Evolutionary conservation across 192 early-diverging fungal species (phyloP), one percentile per base, ranked within the genome.

Genomic region (Obelidium mucronatum): DNA sequence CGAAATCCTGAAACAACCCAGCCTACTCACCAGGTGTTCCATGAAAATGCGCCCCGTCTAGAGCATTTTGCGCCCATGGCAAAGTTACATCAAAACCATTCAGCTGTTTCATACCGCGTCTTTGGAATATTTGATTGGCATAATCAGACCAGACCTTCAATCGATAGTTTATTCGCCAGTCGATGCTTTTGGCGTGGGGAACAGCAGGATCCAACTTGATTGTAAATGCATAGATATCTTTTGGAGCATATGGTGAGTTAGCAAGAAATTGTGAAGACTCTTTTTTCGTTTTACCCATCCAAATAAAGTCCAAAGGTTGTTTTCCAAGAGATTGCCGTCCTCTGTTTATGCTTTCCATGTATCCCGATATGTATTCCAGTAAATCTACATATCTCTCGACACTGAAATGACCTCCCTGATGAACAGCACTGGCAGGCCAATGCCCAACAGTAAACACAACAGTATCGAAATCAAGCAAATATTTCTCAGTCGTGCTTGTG

Each of bases 151-250:
- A 64, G 2, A 74, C 30, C 52, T 74, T 74, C 8, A 74, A 33
- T 34, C 73, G 28, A 37, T 74, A 74, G 11, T 37, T 62, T 6
- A 22, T 64, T 13, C 73, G 30, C 73, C 73, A 74, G 48, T 74
- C 73, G 0, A 4, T 22, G 30, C 24, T 52, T 52, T 34, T 24
- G 0, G 28, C 30, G 1, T 74, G 35, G 5, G 22, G n/a, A 64
- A 63, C 22, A n/a, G 44, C 6, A 1, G n/a, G 13, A 22, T 72
- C 13, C 40, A 33, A 30, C 24, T 68, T 28, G 52, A 34, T 53
- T 33, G 52, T 36, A 26, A 34, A 13, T 1, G 28, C 52, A 17
- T 44, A 51, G 3, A 53, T 44, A n/a, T n/a, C n/a, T n/a, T n/a
- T n/a, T n/a, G n/a, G n/a, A n/a, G n/a, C n/a, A n/a, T n/a, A n/a